Evolutionary conservation across 2,329 filamentous ascomycete species (phyloP).

Genomic region (Nemania diffusa): DNA sequence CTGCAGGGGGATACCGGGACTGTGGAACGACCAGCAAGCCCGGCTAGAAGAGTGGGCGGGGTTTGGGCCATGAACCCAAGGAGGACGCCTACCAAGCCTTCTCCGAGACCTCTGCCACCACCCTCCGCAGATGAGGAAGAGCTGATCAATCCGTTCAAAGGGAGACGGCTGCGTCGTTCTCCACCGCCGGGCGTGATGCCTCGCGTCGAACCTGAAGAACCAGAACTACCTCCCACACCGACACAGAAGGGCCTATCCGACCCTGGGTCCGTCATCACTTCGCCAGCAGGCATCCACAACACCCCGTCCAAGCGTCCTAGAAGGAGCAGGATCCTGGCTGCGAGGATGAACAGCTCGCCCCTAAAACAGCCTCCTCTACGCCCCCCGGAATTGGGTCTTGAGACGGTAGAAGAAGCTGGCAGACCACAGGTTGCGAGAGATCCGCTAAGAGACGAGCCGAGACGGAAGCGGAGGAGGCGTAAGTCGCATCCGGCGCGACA

Average conservation of each 20-base stretch:
- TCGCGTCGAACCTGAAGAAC: conserved; percentile 59
- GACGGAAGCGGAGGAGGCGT: conserved; percentile 35
- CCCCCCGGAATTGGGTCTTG: conserved; percentile 36
- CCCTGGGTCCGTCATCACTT: conserved; percentile 61
- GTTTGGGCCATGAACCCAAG: conserved; percentile 52
- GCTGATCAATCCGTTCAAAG: conserved; percentile 55
- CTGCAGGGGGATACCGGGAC: conserved; percentile 7
- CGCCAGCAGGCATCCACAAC: conserved; percentile 68
- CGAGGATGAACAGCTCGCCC: conserved; percentile 60
- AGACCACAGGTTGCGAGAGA: conserved; percentile 23
- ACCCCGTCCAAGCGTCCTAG: conserved; percentile 64
- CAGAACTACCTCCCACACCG: conserved; percentile 71
- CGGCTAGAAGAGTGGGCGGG: conserved; percentile 46
- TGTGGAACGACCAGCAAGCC: conserved; percentile 32
- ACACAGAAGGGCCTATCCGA: conserved; percentile 61
- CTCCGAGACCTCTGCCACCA: conserved; percentile 60
- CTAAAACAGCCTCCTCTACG: conserved; percentile 57
- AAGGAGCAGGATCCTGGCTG: conserved; percentile 54
- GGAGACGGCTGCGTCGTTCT: conserved; percentile 52
- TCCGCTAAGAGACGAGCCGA: conserved; percentile 29
- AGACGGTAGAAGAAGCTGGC: conserved; percentile 14
- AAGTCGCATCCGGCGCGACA: conserved; percentile 55
- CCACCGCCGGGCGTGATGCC: conserved; percentile 51
- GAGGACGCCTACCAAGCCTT: conserved; percentile 56
- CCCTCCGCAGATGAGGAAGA: conserved; percentile 57